phyloP scores from a whole-genome alignment of 208 protist species.

The Trypanosoma platydactyli region DNA sequence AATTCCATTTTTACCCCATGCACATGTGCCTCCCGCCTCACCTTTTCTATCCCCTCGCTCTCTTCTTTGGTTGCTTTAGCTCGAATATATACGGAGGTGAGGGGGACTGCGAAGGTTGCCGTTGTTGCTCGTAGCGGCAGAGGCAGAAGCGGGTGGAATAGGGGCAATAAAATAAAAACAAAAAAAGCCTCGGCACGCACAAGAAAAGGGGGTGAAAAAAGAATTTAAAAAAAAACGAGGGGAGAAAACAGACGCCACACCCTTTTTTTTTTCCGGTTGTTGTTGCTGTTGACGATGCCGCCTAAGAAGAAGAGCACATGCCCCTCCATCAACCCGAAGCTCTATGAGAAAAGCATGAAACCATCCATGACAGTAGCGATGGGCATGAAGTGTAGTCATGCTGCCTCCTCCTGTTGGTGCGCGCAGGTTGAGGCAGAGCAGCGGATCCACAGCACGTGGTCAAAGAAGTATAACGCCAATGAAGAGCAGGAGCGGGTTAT shows the following conservation, averaged over 20 bases:
- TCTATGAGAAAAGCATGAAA: slow-evolving; percentile 50
- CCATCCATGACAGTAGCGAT: slow-evolving; percentile 66
- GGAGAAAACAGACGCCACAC: background rate
- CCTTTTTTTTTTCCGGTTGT: background rate
- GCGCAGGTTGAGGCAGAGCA: slow-evolving; percentile 58
- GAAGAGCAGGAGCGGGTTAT: slow-evolving; percentile 12
- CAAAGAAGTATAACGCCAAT: slow-evolving; percentile 34
- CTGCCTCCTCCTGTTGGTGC: slow-evolving; percentile 52
- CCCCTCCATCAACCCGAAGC: slow-evolving; percentile 57
- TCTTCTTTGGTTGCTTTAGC: background rate
- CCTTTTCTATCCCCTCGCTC: too few relatives aligned
- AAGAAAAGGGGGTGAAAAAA: background rate
- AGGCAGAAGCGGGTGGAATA: background rate
- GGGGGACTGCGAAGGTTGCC: too few relatives aligned
- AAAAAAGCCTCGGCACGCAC: background rate
- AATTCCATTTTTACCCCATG: too few relatives aligned
- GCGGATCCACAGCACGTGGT: slow-evolving; percentile 39
- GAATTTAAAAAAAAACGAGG: slow-evolving; percentile 6
- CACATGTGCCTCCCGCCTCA: too few relatives aligned
- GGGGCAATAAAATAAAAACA: slow-evolving; percentile 3
- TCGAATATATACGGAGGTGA: background rate
- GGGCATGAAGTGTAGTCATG: slow-evolving; percentile 66
- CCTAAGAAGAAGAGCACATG: slow-evolving; percentile 46
- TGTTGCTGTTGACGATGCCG: slow-evolving; percentile 1
- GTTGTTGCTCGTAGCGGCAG: background rate